Conservation (phyloP, 768 basidiomycete genomes). For the Royoungia palumana region DNA sequence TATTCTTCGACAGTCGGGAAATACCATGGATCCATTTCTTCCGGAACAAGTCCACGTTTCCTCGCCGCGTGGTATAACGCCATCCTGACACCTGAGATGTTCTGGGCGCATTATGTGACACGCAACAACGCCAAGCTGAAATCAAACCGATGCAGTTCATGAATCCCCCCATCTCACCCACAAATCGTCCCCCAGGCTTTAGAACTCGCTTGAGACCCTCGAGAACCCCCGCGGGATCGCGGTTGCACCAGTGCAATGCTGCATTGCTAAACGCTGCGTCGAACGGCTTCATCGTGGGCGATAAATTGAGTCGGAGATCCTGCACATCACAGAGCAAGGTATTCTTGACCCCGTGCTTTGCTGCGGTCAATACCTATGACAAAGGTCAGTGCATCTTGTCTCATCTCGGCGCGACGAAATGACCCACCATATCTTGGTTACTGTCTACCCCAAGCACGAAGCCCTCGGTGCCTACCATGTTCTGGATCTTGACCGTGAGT, state of each 20-base stretch:
- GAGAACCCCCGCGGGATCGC: slow-evolving; percentile 63
- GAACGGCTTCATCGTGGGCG: slow-evolving; percentile 39
- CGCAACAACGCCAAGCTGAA: not conserved
- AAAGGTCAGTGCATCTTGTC: too few relatives aligned
- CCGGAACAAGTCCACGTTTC: slow-evolving; percentile 55
- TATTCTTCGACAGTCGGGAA: slow-evolving; percentile 76
- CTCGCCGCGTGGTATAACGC: slow-evolving; percentile 53
- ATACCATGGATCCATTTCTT: slow-evolving; percentile 74
- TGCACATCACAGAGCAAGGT: slow-evolving; percentile 57
- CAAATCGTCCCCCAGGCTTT: slow-evolving; percentile 68
- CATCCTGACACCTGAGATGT: slow-evolving; percentile 53
- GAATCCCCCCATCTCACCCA: slow-evolving; percentile 76
- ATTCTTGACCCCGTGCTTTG: slow-evolving; percentile 41
- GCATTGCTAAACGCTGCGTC: slow-evolving; percentile 83
- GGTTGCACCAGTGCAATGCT: slow-evolving; percentile 82
- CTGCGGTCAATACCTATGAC: slow-evolving; percentile 52
- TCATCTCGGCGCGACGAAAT: not conserved
- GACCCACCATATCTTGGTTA: slow-evolving; percentile 67
- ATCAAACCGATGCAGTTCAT: slow-evolving; percentile 62
- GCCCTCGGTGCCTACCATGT: slow-evolving; percentile 50
- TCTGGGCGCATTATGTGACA: slow-evolving; percentile 3
- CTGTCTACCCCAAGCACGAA: slow-evolving; percentile 66
- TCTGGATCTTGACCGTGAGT: slow-evolving; percentile 56
- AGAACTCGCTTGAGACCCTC: slow-evolving; percentile 56
- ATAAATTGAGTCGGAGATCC: slow-evolving; percentile 38